Percentiles rank a stretch among this genome's conserved stretches.
Conservation (phyloP, 2,329 filamentous ascomycete genomes). For the Cadophora sp. region DNA sequence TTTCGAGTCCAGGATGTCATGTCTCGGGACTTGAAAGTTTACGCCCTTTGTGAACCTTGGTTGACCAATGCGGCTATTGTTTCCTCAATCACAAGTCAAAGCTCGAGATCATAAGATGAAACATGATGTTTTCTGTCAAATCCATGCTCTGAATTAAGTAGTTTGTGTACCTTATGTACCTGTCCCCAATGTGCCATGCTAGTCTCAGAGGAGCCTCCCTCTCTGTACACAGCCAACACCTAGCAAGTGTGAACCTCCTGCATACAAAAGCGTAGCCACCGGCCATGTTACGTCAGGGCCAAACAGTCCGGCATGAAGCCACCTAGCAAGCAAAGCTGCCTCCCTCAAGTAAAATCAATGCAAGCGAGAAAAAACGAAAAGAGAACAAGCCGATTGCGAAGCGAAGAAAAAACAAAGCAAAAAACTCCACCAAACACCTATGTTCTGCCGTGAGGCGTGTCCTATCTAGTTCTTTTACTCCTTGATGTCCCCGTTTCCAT, state of each 20-base stretch:
- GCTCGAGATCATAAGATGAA: neutral
- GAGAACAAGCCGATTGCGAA: slow-evolving; percentile 8
- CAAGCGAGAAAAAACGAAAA: slow-evolving; percentile 10
- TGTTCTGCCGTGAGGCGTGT: slow-evolving; percentile 39
- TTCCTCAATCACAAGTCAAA: neutral
- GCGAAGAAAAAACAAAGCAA: slow-evolving; percentile 17
- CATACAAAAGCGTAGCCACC: neutral
- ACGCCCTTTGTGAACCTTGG: neutral
- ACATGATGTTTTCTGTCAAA: neutral
- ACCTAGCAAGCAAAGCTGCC: neutral
- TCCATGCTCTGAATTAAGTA: slow-evolving; percentile 16
- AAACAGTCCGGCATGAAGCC: neutral
- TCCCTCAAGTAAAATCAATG: neutral
- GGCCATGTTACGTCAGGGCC: neutral
- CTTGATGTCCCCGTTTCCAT: slow-evolving; percentile 20
- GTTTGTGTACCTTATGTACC: neutral
- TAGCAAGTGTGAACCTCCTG: neutral
- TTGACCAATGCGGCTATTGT: neutral
- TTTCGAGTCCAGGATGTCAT: neutral
- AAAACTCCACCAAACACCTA: slow-evolving; percentile 34
- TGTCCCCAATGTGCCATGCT: neutral
- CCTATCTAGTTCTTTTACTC: slow-evolving; percentile 40
- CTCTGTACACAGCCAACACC: neutral
- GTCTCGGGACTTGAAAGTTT: neutral
- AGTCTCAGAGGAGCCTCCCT: slow-evolving; percentile 15